Conservation (phyloP, 163 green algal species). For the Scenedesmus sp. region DNA sequence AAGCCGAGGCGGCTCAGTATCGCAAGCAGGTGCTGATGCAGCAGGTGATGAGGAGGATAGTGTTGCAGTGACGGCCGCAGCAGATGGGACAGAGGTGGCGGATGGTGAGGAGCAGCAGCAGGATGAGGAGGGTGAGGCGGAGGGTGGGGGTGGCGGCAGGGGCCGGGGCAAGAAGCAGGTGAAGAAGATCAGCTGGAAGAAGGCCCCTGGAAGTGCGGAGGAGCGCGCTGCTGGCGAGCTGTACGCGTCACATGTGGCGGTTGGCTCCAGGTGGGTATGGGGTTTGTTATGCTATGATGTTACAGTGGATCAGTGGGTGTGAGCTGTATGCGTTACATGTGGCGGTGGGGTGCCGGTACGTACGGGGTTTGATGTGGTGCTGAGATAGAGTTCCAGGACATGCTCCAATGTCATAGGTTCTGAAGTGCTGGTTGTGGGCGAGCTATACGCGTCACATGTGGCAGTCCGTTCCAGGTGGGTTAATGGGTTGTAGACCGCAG, state of each 20-base stretch:
- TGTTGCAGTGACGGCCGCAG: not conserved
- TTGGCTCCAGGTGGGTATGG: conserved; percentile 24
- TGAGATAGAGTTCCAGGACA: not conserved
- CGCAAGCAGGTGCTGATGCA: not conserved
- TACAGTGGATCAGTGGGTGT: not conserved
- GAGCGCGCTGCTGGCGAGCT: conserved; percentile 38
- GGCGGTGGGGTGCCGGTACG: not conserved
- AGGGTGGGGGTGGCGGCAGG: not conserved
- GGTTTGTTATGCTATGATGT: too few relatives aligned
- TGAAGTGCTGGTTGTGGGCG: not conserved
- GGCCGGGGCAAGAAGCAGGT: conserved; percentile 1
- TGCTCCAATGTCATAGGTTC: not conserved
- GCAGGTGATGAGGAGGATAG: not conserved
- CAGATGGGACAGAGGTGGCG: not conserved
- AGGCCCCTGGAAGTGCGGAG: conserved; percentile 3
- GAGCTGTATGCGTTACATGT: not conserved
- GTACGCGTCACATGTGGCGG: not conserved
- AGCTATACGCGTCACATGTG: not conserved
- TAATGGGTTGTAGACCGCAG: too few relatives aligned
- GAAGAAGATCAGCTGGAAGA: conserved; percentile 34
- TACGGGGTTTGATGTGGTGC: not conserved
- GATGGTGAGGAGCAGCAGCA: conserved; percentile 26
- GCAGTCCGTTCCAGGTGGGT: not conserved
- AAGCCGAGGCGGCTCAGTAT: not conserved
- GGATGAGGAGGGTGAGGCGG: not conserved